Conservation (phyloP, 441 rosid genomes). For the Omphalea diandra region DNA sequence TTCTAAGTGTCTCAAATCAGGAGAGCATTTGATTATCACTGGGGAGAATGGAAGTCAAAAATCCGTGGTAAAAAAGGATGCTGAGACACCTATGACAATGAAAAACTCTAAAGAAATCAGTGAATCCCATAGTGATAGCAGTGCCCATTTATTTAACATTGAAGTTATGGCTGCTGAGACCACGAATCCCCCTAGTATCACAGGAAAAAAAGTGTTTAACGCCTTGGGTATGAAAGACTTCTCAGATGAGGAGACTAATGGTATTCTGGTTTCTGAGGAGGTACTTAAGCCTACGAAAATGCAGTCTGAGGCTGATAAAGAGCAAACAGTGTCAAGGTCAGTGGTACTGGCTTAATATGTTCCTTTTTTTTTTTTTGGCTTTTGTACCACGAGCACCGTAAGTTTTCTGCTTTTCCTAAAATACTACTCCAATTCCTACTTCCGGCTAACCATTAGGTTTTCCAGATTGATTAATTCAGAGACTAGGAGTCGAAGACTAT, state of each 20-base stretch:
- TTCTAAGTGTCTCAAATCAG: slow-evolving; percentile 25
- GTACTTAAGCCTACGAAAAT: slow-evolving; percentile 31
- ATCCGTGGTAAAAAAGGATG: slow-evolving; percentile 21
- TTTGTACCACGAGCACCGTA: slow-evolving; percentile 19
- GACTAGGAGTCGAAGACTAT: slow-evolving; percentile 37
- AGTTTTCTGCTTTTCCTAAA: slow-evolving; percentile 27
- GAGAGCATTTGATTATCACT: slow-evolving; percentile 23
- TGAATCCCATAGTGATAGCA: slow-evolving; percentile 20
- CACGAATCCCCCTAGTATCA: slow-evolving; percentile 18
- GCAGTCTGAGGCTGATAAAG: slow-evolving; percentile 31
- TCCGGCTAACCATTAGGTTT: slow-evolving; percentile 40
- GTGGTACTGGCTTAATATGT: slow-evolving; percentile 22
- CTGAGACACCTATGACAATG: slow-evolving; percentile 16
- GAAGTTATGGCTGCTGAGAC: slow-evolving; percentile 27
- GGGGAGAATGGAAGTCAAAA: slow-evolving; percentile 31
- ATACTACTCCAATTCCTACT: slow-evolving; percentile 18
- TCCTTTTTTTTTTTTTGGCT: slow-evolving; percentile 15
- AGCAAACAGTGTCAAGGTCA: slow-evolving; percentile 50
- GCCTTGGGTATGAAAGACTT: slow-evolving; percentile 13
- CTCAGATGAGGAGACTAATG: slow-evolving; percentile 22
- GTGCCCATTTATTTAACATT: slow-evolving; percentile 20
- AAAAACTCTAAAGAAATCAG: slow-evolving; percentile 18
- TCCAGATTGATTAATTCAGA: slow-evolving; percentile 47
- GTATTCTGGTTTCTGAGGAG: slow-evolving; percentile 25
- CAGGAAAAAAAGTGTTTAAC: slow-evolving; percentile 22